Percentiles rank a stretch among this genome's conserved stretches.
phyloP scores from a whole-genome alignment of 2,329 filamentous ascomycete genomes.

The Nigrospora sphaerica region DNA sequence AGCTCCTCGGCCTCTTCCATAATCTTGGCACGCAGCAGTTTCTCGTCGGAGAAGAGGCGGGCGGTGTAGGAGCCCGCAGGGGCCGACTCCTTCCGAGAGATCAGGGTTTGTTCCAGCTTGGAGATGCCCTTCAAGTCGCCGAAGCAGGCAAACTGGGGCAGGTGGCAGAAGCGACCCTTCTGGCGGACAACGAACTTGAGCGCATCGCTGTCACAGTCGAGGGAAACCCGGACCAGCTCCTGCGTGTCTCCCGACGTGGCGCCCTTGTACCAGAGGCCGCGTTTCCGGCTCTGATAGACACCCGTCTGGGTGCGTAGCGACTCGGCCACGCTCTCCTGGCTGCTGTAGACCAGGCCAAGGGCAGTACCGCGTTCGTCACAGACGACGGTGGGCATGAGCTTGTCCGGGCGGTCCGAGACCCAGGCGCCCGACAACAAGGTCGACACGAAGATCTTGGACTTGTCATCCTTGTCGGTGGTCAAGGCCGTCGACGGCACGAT shows the following conservation, averaged over 20 bases:
- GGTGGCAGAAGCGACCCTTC: constrained; percentile 88
- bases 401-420: constrained; percentile 74
- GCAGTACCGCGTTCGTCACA: constrained; percentile 80
- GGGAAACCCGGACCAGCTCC: constrained; percentile 72
- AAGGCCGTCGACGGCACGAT: constrained; percentile 66
- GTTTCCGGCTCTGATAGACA: constrained; percentile 93
- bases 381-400: constrained; percentile 82
- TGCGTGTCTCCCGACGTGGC: constrained; percentile 91
- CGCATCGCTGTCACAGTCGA: constrained; percentile 93
- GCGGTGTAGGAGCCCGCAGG: constrained; percentile 91
- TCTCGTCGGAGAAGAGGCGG: constrained; percentile 83
- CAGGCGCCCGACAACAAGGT: constrained; percentile 69
- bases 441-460: constrained; percentile 56
- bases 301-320: constrained; percentile 71
- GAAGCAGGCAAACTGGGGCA: constrained; percentile 89
- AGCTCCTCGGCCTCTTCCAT: constrained; percentile 98
- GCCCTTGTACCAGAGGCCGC: constrained; percentile 94
- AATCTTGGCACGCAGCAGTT: constrained; percentile 88
- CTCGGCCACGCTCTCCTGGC: constrained; percentile 80
- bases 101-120: constrained; percentile 79
- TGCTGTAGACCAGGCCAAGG: constrained; percentile 90
- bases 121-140: constrained; percentile 76
- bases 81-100: constrained; percentile 73
- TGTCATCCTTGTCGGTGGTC: constrained; percentile 59
- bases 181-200: constrained; percentile 85